Percentiles rank a stretch among this genome's conserved stretches.
These are phyloP conservation scores for Monosporascus sp. DNA, from an alignment of 2,329 filamentous ascomycete species.

Conservation along the genomic window DNA sequence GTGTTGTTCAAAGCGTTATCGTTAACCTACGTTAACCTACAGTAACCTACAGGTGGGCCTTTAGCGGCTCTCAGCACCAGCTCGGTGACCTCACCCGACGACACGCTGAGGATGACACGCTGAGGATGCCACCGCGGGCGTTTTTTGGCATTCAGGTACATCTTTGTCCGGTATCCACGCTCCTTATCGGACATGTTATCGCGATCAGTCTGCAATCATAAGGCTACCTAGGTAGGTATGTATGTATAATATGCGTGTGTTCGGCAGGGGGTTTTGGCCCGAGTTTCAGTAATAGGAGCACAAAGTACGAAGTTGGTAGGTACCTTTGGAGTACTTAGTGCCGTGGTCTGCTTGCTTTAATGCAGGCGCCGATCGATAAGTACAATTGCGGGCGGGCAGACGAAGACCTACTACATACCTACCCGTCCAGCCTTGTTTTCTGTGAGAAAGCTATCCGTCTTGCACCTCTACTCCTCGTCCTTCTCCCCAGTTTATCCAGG, in stretches of 20 bases:
- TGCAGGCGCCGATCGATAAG: not conserved
- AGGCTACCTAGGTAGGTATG: not conserved
- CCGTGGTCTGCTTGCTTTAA: not conserved
- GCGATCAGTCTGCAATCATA: too few species aligned
- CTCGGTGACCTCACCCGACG: not conserved
- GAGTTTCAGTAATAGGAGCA: too few species aligned
- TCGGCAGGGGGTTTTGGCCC: not conserved
- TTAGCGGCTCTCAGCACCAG: not conserved
- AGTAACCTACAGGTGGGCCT: too few species aligned
- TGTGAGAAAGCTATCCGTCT: not conserved
- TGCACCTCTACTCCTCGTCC: not conserved
- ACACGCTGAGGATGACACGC: too few species aligned
- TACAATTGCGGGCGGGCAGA: not conserved
- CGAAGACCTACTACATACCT: not conserved
- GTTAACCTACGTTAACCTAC: too few species aligned
- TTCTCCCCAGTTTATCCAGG: not conserved
- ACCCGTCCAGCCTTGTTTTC: not conserved
- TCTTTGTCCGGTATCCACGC: not conserved
- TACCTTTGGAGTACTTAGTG: too few species aligned
- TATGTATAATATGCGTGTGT: not conserved
- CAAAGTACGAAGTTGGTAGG: too few species aligned
- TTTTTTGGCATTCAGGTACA: not conserved
- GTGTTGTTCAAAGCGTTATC: too few species aligned
- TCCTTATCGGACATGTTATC: too few species aligned
- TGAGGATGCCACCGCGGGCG: not conserved